Percentiles rank a stretch among this genome's conserved stretches.
Conservation (phyloP, 345 rosid species). For the Balakata baccata region DNA sequence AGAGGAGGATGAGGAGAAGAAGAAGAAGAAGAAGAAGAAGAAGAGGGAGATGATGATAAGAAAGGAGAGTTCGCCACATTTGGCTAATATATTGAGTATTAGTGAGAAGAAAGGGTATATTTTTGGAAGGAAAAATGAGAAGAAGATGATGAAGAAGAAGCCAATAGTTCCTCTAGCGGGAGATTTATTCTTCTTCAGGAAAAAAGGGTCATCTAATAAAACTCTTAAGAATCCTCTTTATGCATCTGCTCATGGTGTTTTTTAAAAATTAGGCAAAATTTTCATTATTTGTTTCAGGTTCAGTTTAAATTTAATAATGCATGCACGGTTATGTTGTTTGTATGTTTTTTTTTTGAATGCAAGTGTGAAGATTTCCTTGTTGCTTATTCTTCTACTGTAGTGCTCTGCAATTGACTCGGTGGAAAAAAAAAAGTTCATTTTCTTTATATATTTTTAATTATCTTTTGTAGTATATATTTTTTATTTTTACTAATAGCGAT, state of each 20-base stretch:
- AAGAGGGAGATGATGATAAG: conserved; percentile 41
- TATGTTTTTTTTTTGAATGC: neutral
- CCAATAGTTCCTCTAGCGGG: conserved; percentile 77
- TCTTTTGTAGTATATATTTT: no score
- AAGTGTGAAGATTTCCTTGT: neutral
- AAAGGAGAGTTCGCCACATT: conserved; percentile 42
- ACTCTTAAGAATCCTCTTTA: conserved; percentile 32
- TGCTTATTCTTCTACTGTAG: neutral
- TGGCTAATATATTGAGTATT: conserved; percentile 63
- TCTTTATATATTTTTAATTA: no score
- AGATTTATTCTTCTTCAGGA: conserved; percentile 59
- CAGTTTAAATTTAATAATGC: neutral
- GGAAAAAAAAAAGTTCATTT: neutral
- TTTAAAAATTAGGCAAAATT: conserved; percentile 22
- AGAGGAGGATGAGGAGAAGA: conserved; percentile 44
- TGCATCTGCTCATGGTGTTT: conserved; percentile 39
- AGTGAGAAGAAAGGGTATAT: conserved; percentile 29
- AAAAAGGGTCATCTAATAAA: conserved; percentile 30
- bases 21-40: conserved; percentile 43
- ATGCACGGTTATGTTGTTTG: neutral
- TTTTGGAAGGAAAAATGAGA: conserved; percentile 26
- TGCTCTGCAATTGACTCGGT: neutral
- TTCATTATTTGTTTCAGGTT: neutral
- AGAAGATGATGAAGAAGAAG: conserved; percentile 58
- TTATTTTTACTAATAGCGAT: no score